phyloP scores from a whole-genome alignment of 2,329 filamentous ascomycete species.

The Xylariaceae sp. region DNA sequence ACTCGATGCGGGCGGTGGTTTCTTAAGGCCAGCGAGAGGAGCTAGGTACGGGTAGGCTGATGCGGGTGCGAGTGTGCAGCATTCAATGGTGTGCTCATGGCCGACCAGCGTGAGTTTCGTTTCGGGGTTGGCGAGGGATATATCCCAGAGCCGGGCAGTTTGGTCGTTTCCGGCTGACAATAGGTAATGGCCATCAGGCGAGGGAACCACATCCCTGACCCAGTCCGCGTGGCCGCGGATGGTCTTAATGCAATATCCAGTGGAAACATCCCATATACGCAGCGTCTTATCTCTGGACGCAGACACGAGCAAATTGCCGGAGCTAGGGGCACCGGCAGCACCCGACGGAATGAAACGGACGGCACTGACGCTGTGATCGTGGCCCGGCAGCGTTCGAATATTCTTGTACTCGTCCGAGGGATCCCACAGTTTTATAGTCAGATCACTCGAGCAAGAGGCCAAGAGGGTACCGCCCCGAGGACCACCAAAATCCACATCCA shows the following conservation, averaged over 20 bases:
- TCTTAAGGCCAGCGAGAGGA: constrained; percentile 75
- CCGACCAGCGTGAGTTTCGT: constrained; percentile 74
- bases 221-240: constrained; percentile 78
- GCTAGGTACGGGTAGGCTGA: constrained; percentile 73
- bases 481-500: constrained; percentile 86
- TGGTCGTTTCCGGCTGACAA: constrained; percentile 79
- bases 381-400: constrained; percentile 81
- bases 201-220: constrained; percentile 84
- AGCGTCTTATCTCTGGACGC: constrained; percentile 81
- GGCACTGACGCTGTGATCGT: constrained; percentile 86
- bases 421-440: constrained; percentile 95
- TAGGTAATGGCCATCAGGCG: constrained; percentile 75
- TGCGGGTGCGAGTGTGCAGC: constrained; percentile 79
- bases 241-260: constrained; percentile 85
- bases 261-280: constrained; percentile 87
- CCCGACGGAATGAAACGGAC: constrained; percentile 84
- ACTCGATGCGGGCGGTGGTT: constrained; percentile 66
- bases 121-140: constrained; percentile 61
- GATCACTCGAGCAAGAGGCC: constrained; percentile 78
- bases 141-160: constrained; percentile 80
- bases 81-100: constrained; percentile 82
- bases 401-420: constrained; percentile 91
- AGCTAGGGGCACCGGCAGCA: constrained; percentile 62
- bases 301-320: constrained; percentile 76
- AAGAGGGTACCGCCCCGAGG: constrained; percentile 72